Evolutionary conservation across 768 basidiomycete species (phyloP), one percentile per base, ranked within the genome.

Genomic region (Tulasnella calospora): DNA sequence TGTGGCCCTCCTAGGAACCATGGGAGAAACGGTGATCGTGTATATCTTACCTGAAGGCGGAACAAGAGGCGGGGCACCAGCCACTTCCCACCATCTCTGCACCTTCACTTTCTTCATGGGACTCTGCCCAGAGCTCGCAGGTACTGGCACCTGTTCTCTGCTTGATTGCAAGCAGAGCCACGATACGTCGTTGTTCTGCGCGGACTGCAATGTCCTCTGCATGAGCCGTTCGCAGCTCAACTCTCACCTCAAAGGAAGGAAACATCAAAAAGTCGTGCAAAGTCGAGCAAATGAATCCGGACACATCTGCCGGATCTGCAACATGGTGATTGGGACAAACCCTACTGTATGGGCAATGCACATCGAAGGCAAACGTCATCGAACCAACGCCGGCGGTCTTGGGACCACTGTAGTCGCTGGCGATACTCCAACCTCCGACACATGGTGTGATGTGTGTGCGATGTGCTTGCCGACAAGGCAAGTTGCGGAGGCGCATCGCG

Each of bases 161-260:
- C 9, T 61, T 30, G 57, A 30, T 30, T 61, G 57, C 57, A n/a
- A 30, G 23, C 23, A 9, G 13, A 61, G 57, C 57, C 57, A 61
- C 12, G 57, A 61, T 13, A n/a, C 57, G 9, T 4, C n/a, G 3
- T 21, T 61, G n/a, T 61, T 61, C n/a, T 61, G 57, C 23, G n/a
- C 23, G 7, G 57, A 61, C 57, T 61, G 57, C 57, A 61, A 61
- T 61, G 57, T 61, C 57, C 57, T 61, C 57, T 61, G 57, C 57
- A 30, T n/a, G n/a, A 61, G 57, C 27, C 57, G 57, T 30, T n/a
- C 15, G 3, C 23, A n/a, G 9, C 57, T 61, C 23, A 13, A 61
- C n/a, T n/a, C 27, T n/a, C 57, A 61, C 57, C 57, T 61, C n/a
- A 2, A n/a, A n/a, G 57, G 57, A 27, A 61, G n/a, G 57, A n/a